Evolutionary conservation across 2,329 filamentous ascomycete genomes (phyloP).

Genomic region (Colletotrichum incanum): DNA sequence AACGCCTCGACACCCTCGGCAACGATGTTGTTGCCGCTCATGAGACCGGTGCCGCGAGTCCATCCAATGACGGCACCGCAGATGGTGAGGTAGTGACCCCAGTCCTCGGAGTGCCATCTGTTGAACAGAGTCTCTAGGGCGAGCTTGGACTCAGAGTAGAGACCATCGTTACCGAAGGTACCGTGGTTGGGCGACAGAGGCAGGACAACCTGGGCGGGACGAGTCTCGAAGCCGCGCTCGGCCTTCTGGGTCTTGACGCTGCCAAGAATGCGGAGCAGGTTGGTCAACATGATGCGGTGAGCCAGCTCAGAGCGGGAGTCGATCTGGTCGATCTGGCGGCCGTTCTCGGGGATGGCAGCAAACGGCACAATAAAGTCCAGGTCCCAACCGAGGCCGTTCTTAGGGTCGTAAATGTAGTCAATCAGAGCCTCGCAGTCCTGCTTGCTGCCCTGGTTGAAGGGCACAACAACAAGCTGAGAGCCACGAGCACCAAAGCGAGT

Average conservation of each 20-base stretch:
- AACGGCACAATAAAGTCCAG: constrained; percentile 97
- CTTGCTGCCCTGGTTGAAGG: constrained; percentile 99
- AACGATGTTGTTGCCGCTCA: constrained; percentile 98
- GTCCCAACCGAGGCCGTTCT: constrained; percentile 98
- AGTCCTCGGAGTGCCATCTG: constrained; percentile 97
- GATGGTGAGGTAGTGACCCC: constrained; percentile 97
- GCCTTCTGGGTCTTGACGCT: constrained; percentile 93
- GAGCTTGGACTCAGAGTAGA: constrained; percentile 98
- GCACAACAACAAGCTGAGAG: constrained; percentile 96
- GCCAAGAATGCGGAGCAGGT: constrained; percentile 91
- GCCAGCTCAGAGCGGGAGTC: constrained; percentile 98
- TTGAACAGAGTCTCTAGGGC: constrained; percentile 98
- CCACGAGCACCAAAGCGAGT: constrained; percentile 93
- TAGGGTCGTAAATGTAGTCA: constrained; percentile 96
- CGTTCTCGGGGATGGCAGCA: constrained; percentile 97
- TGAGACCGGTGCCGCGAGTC: constrained; percentile 98
- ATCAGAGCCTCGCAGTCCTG: constrained; percentile 96
- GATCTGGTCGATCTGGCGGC: constrained; percentile 93
- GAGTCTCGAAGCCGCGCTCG: constrained; percentile 90
- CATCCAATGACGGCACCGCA: constrained; percentile 99
- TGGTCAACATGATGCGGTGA: constrained; percentile 99
- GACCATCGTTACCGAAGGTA: constrained; percentile 96
- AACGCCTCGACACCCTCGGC: constrained; percentile 97
- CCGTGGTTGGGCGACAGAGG: constrained; percentile 98
- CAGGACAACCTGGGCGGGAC: constrained; percentile 95